phyloP scores from a whole-genome alignment of 352 stramenopile species.

The Globisporangium canariense region DNA sequence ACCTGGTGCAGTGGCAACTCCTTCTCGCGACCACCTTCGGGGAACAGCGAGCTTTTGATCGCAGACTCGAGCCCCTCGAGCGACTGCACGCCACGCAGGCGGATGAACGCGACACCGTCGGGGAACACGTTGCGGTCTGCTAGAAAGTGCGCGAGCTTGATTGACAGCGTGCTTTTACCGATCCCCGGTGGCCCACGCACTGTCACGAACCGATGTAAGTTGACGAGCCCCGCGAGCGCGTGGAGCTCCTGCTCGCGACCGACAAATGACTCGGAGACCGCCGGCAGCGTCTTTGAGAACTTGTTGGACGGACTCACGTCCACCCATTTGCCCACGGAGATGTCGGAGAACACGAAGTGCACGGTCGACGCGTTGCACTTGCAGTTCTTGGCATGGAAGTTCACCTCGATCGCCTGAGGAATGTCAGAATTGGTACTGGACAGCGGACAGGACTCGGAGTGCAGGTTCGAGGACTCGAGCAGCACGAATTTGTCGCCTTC shows the following conservation, averaged over 20 bases:
- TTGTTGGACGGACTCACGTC: conserved; percentile 71
- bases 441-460: conserved; percentile 46
- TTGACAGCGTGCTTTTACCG: conserved; percentile 74
- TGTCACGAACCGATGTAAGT: conserved; percentile 61
- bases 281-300: conserved; percentile 63
- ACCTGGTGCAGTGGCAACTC: conserved; percentile 57
- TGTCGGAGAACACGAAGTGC: conserved; percentile 69
- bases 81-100: conserved; percentile 60
- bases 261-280: conserved; percentile 66
- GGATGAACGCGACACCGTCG: conserved; percentile 74
- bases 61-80: conserved; percentile 71
- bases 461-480: conserved; percentile 62
- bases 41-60: conserved; percentile 65
- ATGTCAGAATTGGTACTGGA: conserved; percentile 15
- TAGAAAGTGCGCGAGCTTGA: conserved; percentile 69
- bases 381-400: conserved; percentile 44
- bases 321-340: conserved; percentile 71
- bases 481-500: conserved; percentile 82
- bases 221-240: conserved; percentile 56
- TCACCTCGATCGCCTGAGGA: conserved; percentile 44
- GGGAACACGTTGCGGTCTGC: conserved; percentile 68
- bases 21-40: conserved; percentile 58
- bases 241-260: conserved; percentile 74
- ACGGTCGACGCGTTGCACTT: conserved; percentile 45
- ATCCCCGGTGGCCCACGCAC: conserved; percentile 71